These are phyloP conservation scores for Xylariales sp. DNA, from an alignment of 2,329 filamentous ascomycete species.

Conservation along the genomic window DNA sequence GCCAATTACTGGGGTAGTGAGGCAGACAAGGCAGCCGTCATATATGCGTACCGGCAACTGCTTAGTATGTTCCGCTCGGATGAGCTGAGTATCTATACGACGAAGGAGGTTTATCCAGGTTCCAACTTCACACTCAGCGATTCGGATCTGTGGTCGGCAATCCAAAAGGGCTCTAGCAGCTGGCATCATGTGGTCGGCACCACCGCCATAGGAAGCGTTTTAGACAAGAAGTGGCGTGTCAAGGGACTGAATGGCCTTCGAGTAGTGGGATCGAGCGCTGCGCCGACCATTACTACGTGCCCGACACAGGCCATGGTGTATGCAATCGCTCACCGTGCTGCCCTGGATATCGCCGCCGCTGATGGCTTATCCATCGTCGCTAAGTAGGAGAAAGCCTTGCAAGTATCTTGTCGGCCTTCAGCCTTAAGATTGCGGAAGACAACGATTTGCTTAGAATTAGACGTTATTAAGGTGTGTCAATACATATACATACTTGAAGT, in stretches of 20 bases:
- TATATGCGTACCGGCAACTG: not conserved
- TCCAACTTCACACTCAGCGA: not conserved
- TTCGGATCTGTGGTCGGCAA: not conserved
- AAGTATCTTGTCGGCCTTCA: no score
- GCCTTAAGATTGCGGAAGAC: no score
- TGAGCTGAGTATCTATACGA: not conserved
- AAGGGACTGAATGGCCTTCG: conserved; percentile 1
- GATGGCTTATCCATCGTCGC: no score
- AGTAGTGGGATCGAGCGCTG: not conserved
- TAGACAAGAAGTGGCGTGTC: not conserved
- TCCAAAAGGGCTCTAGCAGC: not conserved
- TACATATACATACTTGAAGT: no score
- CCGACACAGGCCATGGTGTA: not conserved
- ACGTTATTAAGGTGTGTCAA: no score
- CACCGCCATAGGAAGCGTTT: not conserved
- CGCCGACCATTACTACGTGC: not conserved
- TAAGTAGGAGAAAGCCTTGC: no score
- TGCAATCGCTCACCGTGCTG: not conserved
- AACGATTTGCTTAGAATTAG: no score
- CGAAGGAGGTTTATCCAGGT: conserved; percentile 1
- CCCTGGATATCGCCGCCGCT: not conserved
- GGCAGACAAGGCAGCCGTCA: conserved; percentile 5
- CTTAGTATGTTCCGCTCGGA: not conserved
- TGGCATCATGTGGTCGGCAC: conserved; percentile 1
- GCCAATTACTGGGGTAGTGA: conserved; percentile 1